These are phyloP conservation scores for Citrullus colocynthis DNA, from an alignment of 306 rosid species.

Conservation along the genomic window DNA sequence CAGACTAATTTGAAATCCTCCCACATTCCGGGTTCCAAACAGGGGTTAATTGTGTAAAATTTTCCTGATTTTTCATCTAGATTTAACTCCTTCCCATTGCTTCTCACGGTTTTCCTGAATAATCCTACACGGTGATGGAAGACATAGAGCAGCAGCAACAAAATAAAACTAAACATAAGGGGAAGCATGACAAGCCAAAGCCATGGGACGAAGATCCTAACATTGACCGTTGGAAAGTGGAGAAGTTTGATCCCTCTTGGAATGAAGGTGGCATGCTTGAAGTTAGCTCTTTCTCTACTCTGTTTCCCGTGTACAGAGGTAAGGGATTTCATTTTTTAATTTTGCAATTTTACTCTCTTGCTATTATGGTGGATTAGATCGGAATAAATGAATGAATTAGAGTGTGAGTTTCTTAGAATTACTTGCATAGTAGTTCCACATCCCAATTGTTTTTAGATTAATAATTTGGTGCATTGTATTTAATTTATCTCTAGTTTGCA, in stretches of 20 bases:
- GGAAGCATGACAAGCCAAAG: constrained; percentile 88
- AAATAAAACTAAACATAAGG: constrained; percentile 32
- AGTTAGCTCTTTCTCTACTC: constrained; percentile 79
- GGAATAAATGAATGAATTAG: neutral
- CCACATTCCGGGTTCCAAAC: too few relatives aligned
- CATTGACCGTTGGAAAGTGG: constrained; percentile 70
- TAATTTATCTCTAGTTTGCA: neutral
- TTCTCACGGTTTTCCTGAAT: neutral
- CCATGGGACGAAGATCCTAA: constrained; percentile 98
- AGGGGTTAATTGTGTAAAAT: neutral
- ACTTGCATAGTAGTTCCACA: neutral
- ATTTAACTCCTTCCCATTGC: neutral
- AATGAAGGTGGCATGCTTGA: constrained; percentile 80
- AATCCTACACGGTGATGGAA: neutral
- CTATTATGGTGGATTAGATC: neutral
- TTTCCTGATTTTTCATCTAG: neutral
- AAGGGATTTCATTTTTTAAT: neutral
- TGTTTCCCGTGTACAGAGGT: constrained; percentile 71
- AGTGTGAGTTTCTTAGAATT: neutral
- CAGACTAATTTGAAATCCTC: too few relatives aligned
- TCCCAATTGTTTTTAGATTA: neutral
- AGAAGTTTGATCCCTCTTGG: constrained; percentile 80
- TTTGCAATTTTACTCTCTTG: neutral
- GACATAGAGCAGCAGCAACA: neutral
- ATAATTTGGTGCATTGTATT: neutral